A percentile compares a stretch with the other conserved stretches of the same genome.
Evolutionary conservation across 352 stramenopile genomes (phyloP).

Genomic region (Phytophthora cryptogea): DNA sequence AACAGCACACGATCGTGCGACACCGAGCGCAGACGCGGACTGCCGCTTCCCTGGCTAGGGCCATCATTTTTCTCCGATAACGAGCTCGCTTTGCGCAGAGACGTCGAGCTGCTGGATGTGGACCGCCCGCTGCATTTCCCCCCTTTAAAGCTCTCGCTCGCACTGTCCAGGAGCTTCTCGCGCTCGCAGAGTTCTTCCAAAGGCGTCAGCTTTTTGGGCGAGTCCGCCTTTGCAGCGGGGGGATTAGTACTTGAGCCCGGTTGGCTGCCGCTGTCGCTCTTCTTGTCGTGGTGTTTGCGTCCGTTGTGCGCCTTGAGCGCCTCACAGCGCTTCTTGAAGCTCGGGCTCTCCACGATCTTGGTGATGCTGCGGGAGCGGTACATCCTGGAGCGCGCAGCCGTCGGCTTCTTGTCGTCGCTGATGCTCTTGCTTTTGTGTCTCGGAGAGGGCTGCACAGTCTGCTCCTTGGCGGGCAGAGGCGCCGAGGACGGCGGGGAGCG

Average conservation of each 20-base stretch:
- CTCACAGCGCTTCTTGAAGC: slow-evolving; percentile 51
- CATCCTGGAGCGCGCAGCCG: slow-evolving; percentile 11
- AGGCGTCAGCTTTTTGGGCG: slow-evolving; percentile 27
- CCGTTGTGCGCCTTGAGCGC: slow-evolving; percentile 33
- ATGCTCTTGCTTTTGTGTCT: slow-evolving; percentile 3
- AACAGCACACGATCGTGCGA: slow-evolving; percentile 19
- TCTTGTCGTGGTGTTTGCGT: slow-evolving; percentile 26
- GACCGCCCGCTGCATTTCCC: slow-evolving; percentile 6
- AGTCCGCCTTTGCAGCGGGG: slow-evolving; percentile 2
- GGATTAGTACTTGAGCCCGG: neutral
- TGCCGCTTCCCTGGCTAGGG: slow-evolving; percentile 1
- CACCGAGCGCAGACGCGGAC: slow-evolving; percentile 7
- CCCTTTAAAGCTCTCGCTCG: slow-evolving; percentile 11
- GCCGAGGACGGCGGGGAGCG: slow-evolving; percentile 14
- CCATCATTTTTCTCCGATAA: slow-evolving; percentile 20
- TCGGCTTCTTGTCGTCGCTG: slow-evolving; percentile 7
- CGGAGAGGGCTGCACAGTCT: neutral
- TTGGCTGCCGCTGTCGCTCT: slow-evolving; percentile 5
- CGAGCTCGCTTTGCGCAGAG: slow-evolving; percentile 8
- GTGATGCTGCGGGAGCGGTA: slow-evolving; percentile 41
- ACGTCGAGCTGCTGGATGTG: neutral
- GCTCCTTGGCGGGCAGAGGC: neutral
- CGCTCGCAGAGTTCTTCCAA: slow-evolving; percentile 40
- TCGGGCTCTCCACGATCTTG: slow-evolving; percentile 45
- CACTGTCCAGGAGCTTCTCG: slow-evolving; percentile 24